Conservation (phyloP, 805 yeast genomes). For the Danielozyma ontarioensis region DNA sequence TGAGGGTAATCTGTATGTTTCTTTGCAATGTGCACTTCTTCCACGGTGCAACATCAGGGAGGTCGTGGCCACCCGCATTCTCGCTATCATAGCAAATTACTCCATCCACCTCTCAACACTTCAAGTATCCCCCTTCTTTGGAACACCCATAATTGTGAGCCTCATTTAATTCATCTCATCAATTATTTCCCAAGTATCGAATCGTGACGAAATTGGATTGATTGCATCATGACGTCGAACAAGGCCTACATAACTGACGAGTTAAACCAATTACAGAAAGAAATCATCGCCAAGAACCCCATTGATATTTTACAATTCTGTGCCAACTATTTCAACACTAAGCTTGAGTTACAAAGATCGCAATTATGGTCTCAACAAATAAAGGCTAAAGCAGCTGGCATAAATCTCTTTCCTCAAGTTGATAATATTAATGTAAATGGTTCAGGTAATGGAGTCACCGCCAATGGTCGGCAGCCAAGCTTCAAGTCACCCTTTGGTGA, state of each 20-base stretch:
- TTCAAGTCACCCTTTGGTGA: conserved; percentile 62
- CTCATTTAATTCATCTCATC: too few relatives aligned
- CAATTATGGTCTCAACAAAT: conserved; percentile 47
- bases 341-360: conserved; percentile 55
- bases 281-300: conserved; percentile 47
- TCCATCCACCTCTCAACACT: background rate
- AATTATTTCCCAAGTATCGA: too few relatives aligned
- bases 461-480: conserved; percentile 35
- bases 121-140: too few relatives aligned
- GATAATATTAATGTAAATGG: conserved; percentile 29
- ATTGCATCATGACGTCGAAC: background rate
- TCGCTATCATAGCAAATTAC: background rate
- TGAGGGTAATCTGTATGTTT: too few relatives aligned
- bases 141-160: too few relatives aligned
- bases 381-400: conserved; percentile 46
- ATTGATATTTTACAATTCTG: conserved; percentile 69
- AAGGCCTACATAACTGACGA: conserved; percentile 35
- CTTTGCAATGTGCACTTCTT: too few relatives aligned
- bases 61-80: too few relatives aligned
- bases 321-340: conserved; percentile 62
- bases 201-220: too few relatives aligned
- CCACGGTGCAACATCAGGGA: too few relatives aligned
- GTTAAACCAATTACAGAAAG: conserved; percentile 58
- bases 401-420: conserved; percentile 40
- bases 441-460: conserved; percentile 19